Evolutionary conservation across 2,329 filamentous ascomycete genomes (phyloP), one percentile per base, ranked within the genome.

Genomic region (Grosmannia huntii): DNA sequence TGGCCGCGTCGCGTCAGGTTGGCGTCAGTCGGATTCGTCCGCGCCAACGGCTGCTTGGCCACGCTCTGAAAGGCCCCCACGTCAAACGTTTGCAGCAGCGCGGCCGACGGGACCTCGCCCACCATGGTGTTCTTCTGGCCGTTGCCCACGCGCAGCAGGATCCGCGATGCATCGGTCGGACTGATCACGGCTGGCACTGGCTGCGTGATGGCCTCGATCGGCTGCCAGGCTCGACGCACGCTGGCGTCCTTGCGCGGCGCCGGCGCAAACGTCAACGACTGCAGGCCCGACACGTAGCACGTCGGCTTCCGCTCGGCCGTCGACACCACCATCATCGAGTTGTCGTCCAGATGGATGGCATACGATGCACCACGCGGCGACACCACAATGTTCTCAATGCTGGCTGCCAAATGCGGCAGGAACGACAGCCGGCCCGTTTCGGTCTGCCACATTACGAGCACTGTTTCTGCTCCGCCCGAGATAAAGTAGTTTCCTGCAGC

Each of bases 391-490:
- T 87, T 90, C 68, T 94, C 87, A 41, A 99, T 87, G 28, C 85
- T 83, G 6, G 90, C 88, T 27, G 88, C 86, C 59, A 99, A 78
- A 78, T 97, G 90, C n/a, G 94, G 94, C 31, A 99, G 75, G 67
- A 86, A 89, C 67, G 94, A 87, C 66, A 83, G 84, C 68, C 86
- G 86, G 62, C 85, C 85, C 0, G 92, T 96, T 64, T 95, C 89
- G 59, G 96, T 76, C 71, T 99, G 94, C 91, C 91, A 97, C 36
- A 96, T 75, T 10, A 96, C 89, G 49, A 99, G 76, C 23, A 90
- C 87, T 9, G 90, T 91, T 72, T 99, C 94, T 25, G 84, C 83
- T 36, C 94, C 94, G 67, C 94, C 94, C 59, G 94, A 97, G 56
- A 99, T 85, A 60, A 99, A 73, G 70, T 99, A 99, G 68, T 96